Evolutionary conservation across 371 early-diverging fungal genomes (phyloP).

Genomic region (Lichtheimia corymbifera): DNA sequence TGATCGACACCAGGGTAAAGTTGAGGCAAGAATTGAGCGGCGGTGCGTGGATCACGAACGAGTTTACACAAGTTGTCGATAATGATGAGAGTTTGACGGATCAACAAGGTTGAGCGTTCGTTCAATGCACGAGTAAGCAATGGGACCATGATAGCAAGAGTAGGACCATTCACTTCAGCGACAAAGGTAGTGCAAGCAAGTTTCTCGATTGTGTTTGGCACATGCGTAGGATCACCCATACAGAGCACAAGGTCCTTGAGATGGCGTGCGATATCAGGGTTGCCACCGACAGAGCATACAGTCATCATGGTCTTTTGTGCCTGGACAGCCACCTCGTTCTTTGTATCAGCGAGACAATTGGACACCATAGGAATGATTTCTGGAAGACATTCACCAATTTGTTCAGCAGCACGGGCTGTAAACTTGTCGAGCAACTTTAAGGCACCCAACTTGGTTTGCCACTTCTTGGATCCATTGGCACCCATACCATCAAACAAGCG

Average conservation of each 20-base stretch:
- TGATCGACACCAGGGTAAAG: constrained; percentile 68
- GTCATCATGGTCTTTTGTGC: constrained; percentile 62
- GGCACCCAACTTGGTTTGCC: constrained; percentile 78
- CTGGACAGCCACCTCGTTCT: constrained; percentile 60
- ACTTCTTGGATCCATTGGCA: constrained; percentile 62
- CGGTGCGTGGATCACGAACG: constrained; percentile 64
- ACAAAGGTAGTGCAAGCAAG: constrained; percentile 81
- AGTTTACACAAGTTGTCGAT: constrained; percentile 66
- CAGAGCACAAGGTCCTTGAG: constrained; percentile 68
- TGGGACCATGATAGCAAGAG: constrained; percentile 79
- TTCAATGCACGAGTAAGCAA: constrained; percentile 65
- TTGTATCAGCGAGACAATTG: constrained; percentile 74
- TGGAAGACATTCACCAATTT: constrained; percentile 66
- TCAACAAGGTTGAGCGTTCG: constrained; percentile 54
- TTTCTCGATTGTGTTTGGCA: constrained; percentile 69
- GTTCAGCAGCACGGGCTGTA: constrained; percentile 61
- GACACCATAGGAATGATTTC: constrained; percentile 74
- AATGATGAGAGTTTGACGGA: constrained; percentile 64
- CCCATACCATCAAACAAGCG: constrained; percentile 64
- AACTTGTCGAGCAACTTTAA: constrained; percentile 57
- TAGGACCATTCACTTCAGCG: constrained; percentile 76
- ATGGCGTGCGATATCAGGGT: constrained; percentile 75
- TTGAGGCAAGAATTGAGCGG: constrained; percentile 66
- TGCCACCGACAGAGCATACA: constrained; percentile 73
- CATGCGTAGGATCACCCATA: constrained; percentile 75